Conservation (phyloP, 202 grass and related monocot genomes). For the Setaria italica region DNA sequence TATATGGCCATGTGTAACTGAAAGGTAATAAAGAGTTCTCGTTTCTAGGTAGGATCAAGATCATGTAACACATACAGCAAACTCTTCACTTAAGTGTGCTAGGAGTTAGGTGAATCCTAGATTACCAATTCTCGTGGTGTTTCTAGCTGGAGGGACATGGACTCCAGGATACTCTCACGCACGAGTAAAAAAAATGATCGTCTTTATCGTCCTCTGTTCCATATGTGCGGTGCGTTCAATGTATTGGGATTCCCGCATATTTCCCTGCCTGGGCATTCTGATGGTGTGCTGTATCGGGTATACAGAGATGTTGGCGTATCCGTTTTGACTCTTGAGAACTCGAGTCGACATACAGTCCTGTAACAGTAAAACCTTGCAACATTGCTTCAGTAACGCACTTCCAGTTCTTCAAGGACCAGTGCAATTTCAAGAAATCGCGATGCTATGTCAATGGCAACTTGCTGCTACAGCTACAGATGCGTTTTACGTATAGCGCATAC, state of each 20-base stretch:
- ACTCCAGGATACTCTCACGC: neutral
- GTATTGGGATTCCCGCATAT: neutral
- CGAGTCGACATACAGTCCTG: too few species aligned
- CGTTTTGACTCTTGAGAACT: too few species aligned
- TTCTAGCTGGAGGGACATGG: slow-evolving; percentile 29
- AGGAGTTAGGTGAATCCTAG: slow-evolving; percentile 24
- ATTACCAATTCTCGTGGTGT: slow-evolving; percentile 24
- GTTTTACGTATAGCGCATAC: neutral
- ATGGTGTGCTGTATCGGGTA: too few species aligned
- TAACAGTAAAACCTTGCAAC: too few species aligned
- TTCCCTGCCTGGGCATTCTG: neutral
- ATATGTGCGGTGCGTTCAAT: neutral
- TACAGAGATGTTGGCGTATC: too few species aligned
- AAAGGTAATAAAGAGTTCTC: slow-evolving; percentile 30
- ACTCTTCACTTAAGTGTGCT: slow-evolving; percentile 30
- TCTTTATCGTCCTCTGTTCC: neutral
- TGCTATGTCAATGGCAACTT: neutral
- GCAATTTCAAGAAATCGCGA: neutral
- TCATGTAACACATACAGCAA: slow-evolving; percentile 41
- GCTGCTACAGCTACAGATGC: neutral
- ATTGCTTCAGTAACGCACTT: neutral
- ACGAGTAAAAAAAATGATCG: neutral
- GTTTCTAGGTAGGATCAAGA: slow-evolving; percentile 41
- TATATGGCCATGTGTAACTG: slow-evolving; percentile 32
- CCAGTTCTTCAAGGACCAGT: too few species aligned